phyloP scores from a whole-genome alignment of 2,329 filamentous ascomycete species.

The Hypoxylon sp. region DNA sequence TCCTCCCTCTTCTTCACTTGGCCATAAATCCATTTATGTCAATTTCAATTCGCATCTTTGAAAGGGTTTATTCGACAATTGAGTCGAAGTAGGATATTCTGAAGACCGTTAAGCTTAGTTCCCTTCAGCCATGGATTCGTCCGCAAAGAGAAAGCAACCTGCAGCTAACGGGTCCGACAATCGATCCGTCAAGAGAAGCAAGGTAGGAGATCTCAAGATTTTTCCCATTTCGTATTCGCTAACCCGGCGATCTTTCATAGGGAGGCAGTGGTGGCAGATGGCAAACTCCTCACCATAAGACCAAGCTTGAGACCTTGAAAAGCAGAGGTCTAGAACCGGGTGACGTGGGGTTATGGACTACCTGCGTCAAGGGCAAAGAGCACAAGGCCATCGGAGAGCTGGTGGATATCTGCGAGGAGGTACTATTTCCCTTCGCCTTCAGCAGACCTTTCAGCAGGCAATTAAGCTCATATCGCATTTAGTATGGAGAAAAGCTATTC shows the following conservation, averaged over 20 bases:
- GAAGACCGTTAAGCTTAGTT: too few species aligned
- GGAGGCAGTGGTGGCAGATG: slow-evolving; percentile 65
- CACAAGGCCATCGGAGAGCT: slow-evolving; percentile 74
- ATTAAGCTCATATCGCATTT: slow-evolving; percentile 26
- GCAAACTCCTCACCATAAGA: slow-evolving; percentile 67
- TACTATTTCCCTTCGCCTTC: slow-evolving; percentile 45
- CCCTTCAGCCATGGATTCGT: slow-evolving; percentile 48
- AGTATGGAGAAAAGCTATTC: slow-evolving; percentile 74
- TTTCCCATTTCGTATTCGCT: too few species aligned
- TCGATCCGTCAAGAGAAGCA: slow-evolving; percentile 49
- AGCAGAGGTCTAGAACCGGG: slow-evolving; percentile 66
- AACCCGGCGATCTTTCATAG: slow-evolving; percentile 43
- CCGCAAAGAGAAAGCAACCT: slow-evolving; percentile 49
- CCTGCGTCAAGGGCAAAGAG: slow-evolving; percentile 77
- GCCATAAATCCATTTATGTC: too few species aligned
- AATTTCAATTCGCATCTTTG: too few species aligned
- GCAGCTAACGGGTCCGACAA: slow-evolving; percentile 38
- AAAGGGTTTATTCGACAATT: too few species aligned
- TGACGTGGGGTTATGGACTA: slow-evolving; percentile 80
- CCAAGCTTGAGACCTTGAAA: slow-evolving; percentile 53
- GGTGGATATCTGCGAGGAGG: slow-evolving; percentile 70
- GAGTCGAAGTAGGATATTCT: too few species aligned
- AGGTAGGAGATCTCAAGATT: too few species aligned
- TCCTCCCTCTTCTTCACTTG: too few species aligned
- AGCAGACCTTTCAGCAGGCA: too few species aligned